These are phyloP conservation scores for Carex myosuroides DNA, from an alignment of 176 grass and related monocot species.

Conservation along the genomic window DNA sequence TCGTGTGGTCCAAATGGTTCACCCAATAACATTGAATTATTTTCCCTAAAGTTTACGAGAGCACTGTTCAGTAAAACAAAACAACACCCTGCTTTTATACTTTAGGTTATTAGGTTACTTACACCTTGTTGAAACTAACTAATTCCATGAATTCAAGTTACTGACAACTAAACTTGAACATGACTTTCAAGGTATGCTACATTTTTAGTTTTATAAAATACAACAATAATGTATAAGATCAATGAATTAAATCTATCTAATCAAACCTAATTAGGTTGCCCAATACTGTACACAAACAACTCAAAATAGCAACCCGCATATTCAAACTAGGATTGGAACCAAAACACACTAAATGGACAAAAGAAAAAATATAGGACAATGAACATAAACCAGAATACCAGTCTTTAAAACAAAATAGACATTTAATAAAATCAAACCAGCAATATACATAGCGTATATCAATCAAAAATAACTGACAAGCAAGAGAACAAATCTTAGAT, in stretches of 20 bases:
- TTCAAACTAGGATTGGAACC: neutral
- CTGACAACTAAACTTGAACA: neutral
- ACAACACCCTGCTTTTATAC: constrained; percentile 38
- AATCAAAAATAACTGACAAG: neutral
- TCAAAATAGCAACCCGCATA: too few relatives aligned
- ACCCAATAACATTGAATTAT: constrained; percentile 49
- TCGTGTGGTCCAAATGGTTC: constrained; percentile 39
- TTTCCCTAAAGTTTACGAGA: constrained; percentile 51
- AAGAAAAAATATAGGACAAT: neutral
- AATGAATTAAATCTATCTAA: neutral
- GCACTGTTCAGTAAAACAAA: constrained; percentile 23
- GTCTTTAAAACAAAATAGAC: neutral
- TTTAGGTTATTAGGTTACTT: constrained; percentile 16
- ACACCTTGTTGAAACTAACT: neutral
- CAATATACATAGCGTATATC: too few relatives aligned
- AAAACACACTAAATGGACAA: neutral
- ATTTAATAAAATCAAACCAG: neutral
- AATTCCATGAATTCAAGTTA: neutral
- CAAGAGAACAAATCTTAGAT: neutral
- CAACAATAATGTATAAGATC: neutral
- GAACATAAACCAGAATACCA: neutral
- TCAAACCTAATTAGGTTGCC: neutral
- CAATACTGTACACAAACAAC: neutral
- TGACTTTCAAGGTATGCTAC: too few relatives aligned
- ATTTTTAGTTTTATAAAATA: neutral